Percentiles rank a stretch among this genome's conserved stretches.
phyloP scores from a whole-genome alignment of 345 rosid species.

The Citrus sinensis region DNA sequence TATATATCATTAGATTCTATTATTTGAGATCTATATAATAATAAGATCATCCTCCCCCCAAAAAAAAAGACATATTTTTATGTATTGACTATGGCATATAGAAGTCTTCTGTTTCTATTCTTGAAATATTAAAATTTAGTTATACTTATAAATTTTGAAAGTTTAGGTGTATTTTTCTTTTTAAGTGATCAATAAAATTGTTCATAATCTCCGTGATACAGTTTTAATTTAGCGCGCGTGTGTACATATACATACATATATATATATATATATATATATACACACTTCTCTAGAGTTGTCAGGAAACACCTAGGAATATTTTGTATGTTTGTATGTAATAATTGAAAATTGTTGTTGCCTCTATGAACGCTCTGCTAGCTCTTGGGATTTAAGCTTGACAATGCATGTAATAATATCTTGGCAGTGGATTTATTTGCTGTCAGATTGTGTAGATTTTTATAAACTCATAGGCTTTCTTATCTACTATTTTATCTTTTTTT shows the following conservation, averaged over 20 bases:
- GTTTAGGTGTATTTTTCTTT: too few species aligned
- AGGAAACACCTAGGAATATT: not conserved
- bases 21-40: not conserved
- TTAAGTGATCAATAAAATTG: too few species aligned
- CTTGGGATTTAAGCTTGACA: not conserved
- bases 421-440: not conserved
- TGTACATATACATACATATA: too few species aligned
- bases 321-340: not conserved
- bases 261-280: too few species aligned
- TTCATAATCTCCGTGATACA: not conserved
- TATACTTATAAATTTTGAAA: too few species aligned
- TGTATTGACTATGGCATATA: not conserved
- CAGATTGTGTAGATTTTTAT: not conserved
- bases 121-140: too few species aligned
- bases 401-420: not conserved
- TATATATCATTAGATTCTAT: too few species aligned
- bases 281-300: not conserved
- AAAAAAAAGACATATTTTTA: too few species aligned
- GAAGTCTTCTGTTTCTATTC: rapidly evolving
- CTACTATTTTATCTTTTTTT: too few species aligned
- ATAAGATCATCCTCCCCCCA: too few species aligned
- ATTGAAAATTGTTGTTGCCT: not conserved
- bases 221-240: not conserved
- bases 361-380: not conserved
- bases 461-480: not conserved